phyloP scores from a whole-genome alignment of 257 asterid genomes.

The Forsythia suspensa region DNA sequence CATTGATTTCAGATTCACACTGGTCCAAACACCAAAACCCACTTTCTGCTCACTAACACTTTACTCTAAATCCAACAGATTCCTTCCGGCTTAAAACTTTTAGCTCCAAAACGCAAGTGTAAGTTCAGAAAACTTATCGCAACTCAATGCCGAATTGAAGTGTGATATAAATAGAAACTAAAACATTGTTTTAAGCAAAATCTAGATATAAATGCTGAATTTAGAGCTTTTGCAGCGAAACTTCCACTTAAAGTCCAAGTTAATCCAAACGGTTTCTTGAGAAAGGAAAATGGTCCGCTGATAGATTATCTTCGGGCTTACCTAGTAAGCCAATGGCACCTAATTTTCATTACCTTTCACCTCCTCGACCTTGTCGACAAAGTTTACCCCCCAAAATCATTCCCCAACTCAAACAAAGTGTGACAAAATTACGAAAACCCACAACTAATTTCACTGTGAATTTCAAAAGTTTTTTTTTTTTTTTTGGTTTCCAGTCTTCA shows the following conservation, averaged over 20 bases:
- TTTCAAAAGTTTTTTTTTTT: too few species aligned
- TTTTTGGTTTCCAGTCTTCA: too few species aligned
- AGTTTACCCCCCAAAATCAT: constrained; percentile 12
- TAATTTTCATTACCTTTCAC: constrained; percentile 34
- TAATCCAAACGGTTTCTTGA: constrained; percentile 15
- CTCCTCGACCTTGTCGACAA: constrained; percentile 29
- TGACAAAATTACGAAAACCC: too few species aligned
- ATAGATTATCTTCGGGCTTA: constrained; percentile 24
- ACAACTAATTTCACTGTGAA: too few species aligned
- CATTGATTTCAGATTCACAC: constrained; percentile 53
- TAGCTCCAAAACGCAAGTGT: neutral
- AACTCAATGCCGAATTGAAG: constrained; percentile 17
- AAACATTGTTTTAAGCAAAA: constrained; percentile 13
- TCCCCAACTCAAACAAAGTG: constrained; percentile 10
- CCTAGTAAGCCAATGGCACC: constrained; percentile 16
- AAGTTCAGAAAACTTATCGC: neutral
- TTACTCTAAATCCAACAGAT: constrained; percentile 16
- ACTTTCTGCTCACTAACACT: constrained; percentile 13
- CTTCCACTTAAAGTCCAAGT: constrained; percentile 22
- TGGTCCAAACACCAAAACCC: constrained; percentile 17
- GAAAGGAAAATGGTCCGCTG: constrained; percentile 15
- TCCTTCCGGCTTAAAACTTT: constrained; percentile 23
- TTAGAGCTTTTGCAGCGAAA: constrained; percentile 13
- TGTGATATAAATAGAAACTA: constrained; percentile 7
- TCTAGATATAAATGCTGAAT: constrained; percentile 23